phyloP scores from a whole-genome alignment of 177 flowering plant species.

The Vitis hybrid region DNA sequence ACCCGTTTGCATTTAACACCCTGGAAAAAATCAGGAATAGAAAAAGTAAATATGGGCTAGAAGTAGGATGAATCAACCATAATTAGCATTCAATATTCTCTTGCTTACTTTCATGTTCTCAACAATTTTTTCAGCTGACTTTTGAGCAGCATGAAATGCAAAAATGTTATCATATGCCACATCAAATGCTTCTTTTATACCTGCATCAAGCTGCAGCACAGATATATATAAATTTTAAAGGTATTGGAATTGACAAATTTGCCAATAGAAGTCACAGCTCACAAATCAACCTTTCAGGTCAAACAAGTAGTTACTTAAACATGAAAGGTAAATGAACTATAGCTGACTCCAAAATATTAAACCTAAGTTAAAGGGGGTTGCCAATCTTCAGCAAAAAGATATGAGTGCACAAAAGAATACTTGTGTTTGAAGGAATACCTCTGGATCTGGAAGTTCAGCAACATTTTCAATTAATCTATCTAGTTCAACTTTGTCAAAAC shows the following conservation, averaged over 20 bases:
- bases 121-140: slow-evolving; percentile 63
- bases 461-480: slow-evolving; percentile 67
- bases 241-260: background rate
- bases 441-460: slow-evolving; percentile 78
- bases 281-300: too few species aligned
- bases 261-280: slow-evolving; percentile 1
- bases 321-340: background rate
- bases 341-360: background rate
- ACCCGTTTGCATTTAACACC: slow-evolving; percentile 95
- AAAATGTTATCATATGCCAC: slow-evolving; percentile 89
- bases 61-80: background rate
- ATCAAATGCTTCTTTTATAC: slow-evolving; percentile 82
- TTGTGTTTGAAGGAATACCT: slow-evolving; percentile 35
- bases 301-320: too few species aligned
- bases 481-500: slow-evolving; percentile 78
- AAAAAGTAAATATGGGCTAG: background rate
- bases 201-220: slow-evolving; percentile 68
- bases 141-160: slow-evolving; percentile 93
- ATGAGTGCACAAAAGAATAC: too few species aligned
- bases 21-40: slow-evolving; percentile 34
- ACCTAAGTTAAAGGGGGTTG: background rate
- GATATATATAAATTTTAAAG: background rate
- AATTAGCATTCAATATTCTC: background rate
- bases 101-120: slow-evolving; percentile 86
- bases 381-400: background rate